A percentile compares a stretch with the other conserved stretches of the same genome.
These are phyloP conservation scores for Fusarium sp. DNA, from an alignment of 2,329 filamentous ascomycete genomes.

Conservation along the genomic window DNA sequence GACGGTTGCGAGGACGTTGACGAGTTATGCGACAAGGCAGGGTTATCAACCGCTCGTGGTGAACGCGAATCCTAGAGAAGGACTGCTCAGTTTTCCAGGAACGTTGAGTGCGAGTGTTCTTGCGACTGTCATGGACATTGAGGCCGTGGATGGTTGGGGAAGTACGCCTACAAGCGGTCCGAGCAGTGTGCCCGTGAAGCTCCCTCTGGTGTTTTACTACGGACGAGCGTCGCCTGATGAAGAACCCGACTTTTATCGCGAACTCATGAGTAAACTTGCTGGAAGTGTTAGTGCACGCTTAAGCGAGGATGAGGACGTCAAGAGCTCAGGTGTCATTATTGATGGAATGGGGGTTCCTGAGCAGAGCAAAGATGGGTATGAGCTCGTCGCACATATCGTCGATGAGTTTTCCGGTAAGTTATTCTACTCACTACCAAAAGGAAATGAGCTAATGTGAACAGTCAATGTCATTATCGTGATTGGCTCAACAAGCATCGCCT, in stretches of 20 bases:
- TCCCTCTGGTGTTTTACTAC: slow-evolving; percentile 91
- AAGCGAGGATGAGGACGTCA: slow-evolving; percentile 78
- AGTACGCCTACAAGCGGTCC: slow-evolving; percentile 92
- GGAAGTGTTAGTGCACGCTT: slow-evolving; percentile 82
- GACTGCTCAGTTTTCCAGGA: slow-evolving; percentile 81
- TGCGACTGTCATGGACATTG: slow-evolving; percentile 85
- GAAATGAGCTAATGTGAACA: slow-evolving; percentile 59
- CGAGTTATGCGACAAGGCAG: slow-evolving; percentile 81
- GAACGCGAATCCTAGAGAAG: slow-evolving; percentile 86
- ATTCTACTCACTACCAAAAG: background rate
- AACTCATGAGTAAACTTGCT: slow-evolving; percentile 80
- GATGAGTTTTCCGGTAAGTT: slow-evolving; percentile 65
- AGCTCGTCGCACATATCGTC: slow-evolving; percentile 82
- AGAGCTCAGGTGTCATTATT: slow-evolving; percentile 82
- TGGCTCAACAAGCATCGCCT: slow-evolving; percentile 81
- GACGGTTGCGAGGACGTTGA: slow-evolving; percentile 79
- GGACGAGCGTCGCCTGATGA: slow-evolving; percentile 80
- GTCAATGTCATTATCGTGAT: slow-evolving; percentile 87
- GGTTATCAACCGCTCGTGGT: slow-evolving; percentile 83
- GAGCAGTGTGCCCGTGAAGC: slow-evolving; percentile 87
- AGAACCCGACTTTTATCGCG: slow-evolving; percentile 77
- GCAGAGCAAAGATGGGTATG: slow-evolving; percentile 75
- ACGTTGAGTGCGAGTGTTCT: slow-evolving; percentile 89
- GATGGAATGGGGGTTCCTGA: slow-evolving; percentile 82
- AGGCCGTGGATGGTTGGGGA: slow-evolving; percentile 85